Conservation (phyloP, 2,329 filamentous ascomycete genomes). For the Sclerotinia sclerotiorum region DNA sequence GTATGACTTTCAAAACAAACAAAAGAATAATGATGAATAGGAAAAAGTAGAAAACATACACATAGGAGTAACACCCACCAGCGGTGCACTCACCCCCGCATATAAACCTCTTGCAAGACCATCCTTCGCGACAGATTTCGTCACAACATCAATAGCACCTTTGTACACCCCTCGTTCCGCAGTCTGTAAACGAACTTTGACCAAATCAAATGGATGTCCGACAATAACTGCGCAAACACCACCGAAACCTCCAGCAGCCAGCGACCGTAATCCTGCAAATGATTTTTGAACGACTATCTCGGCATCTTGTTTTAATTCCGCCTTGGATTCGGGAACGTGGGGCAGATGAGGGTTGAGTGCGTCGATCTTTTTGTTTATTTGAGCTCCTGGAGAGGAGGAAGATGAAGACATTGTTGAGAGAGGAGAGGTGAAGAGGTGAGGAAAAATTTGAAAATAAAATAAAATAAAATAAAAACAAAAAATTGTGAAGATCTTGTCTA, state of each 20-base stretch:
- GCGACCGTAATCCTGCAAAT: constrained; percentile 69
- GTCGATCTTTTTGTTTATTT: constrained; percentile 37
- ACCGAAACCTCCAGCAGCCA: constrained; percentile 87
- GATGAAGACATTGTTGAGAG: constrained; percentile 16
- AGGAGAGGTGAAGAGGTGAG: background rate
- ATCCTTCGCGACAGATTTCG: constrained; percentile 83
- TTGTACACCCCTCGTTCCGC: constrained; percentile 91
- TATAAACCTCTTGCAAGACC: constrained; percentile 81
- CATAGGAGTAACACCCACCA: constrained; percentile 97
- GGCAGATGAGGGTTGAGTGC: constrained; percentile 37
- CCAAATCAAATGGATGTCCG: constrained; percentile 94
- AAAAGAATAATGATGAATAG: background rate
- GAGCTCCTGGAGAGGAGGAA: constrained; percentile 28
- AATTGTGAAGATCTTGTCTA: background rate
- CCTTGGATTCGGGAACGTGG: constrained; percentile 40
- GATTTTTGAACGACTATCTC: constrained; percentile 37
- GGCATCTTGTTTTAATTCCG: constrained; percentile 39
- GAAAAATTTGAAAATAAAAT: background rate
- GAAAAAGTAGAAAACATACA: constrained; percentile 61
- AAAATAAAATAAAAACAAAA: too few relatives aligned
- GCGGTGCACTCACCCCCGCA: constrained; percentile 91
- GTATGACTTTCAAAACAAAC: background rate
- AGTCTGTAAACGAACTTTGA: constrained; percentile 96
- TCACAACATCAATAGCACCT: constrained; percentile 86
- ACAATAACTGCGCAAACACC: constrained; percentile 93